phyloP scores from a whole-genome alignment of 2,329 filamentous ascomycete species.

The Colletotrichum sp. region DNA sequence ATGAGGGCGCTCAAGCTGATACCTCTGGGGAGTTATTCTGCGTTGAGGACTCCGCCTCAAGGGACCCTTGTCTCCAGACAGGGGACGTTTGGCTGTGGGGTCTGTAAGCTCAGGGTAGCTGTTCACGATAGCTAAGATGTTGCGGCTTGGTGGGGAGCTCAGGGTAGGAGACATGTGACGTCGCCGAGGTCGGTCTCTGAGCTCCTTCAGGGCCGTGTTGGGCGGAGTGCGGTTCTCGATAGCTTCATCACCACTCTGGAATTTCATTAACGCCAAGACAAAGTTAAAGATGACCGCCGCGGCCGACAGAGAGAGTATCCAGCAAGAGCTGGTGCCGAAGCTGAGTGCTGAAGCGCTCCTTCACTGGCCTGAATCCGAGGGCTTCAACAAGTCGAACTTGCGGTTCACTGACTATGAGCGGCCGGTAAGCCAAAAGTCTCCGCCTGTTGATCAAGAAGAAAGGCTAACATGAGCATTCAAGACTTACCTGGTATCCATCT shows the following conservation, averaged over 20 bases:
- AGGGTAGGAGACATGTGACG: neutral
- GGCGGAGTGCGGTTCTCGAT: neutral
- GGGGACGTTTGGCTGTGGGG: neutral
- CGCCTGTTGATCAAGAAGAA: neutral
- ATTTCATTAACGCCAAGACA: neutral
- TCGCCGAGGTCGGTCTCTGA: neutral
- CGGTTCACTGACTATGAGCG: slow-evolving; percentile 14
- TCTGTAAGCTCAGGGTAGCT: neutral
- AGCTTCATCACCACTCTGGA: neutral
- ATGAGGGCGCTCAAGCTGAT: neutral
- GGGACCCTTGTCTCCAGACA: neutral
- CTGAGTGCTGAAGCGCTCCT: neutral
- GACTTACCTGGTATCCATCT: slow-evolving; percentile 3
- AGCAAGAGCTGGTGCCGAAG: neutral
- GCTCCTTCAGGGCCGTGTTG: neutral
- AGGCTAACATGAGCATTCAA: neutral
- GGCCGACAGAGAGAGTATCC: neutral
- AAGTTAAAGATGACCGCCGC: neutral
- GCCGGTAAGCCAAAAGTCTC: neutral
- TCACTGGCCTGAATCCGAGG: neutral
- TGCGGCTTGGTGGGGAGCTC: neutral
- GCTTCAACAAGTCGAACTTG: neutral
- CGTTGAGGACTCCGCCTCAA: neutral
- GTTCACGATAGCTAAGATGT: neutral
- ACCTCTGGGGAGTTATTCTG: neutral